phyloP scores from a whole-genome alignment of 2,329 filamentous ascomycete genomes.

The Lasiodiplodia citricola region DNA sequence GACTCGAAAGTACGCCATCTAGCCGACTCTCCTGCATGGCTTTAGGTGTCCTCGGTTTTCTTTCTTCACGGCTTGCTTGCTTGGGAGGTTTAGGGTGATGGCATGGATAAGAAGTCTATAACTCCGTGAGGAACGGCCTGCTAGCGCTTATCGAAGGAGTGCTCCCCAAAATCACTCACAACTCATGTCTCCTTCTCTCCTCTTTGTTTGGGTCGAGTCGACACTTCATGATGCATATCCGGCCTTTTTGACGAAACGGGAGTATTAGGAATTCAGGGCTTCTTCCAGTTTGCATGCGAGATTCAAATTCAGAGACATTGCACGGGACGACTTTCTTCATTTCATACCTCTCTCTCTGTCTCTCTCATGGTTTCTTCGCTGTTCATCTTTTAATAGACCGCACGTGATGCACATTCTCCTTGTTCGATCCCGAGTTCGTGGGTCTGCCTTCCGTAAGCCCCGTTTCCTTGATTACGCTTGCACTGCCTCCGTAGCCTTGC shows the following conservation, averaged over 20 bases:
- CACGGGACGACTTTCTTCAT: not conserved
- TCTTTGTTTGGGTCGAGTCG: slow-evolving; percentile 26
- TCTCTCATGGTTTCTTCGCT: not conserved
- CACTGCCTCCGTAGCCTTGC: slow-evolving; percentile 13
- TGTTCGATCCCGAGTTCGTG: not conserved
- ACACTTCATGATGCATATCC: slow-evolving; percentile 36
- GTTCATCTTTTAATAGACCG: slow-evolving; percentile 23
- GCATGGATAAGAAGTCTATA: slow-evolving; percentile 26
- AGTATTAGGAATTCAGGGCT: slow-evolving; percentile 27
- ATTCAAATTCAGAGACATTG: slow-evolving; percentile 27
- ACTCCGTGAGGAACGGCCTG: slow-evolving; percentile 23
- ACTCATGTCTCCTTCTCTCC: slow-evolving; percentile 28
- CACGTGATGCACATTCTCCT: slow-evolving; percentile 14
- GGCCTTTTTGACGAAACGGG: slow-evolving; percentile 32
- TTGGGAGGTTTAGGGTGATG: slow-evolving; percentile 27
- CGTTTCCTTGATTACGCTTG: slow-evolving; percentile 2
- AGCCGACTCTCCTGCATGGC: slow-evolving; percentile 37
- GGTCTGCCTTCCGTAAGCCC: not conserved
- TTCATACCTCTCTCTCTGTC: not conserved
- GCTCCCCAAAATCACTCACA: slow-evolving; percentile 35
- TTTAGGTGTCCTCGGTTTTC: slow-evolving; percentile 27
- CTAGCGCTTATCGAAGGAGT: slow-evolving; percentile 21
- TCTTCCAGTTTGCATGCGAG: slow-evolving; percentile 28
- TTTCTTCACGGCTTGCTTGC: slow-evolving; percentile 27
- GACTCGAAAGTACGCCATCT: slow-evolving; percentile 99